Base-by-base conservation (phyloP, 306 rosid species). In the Alnus glutinosa region DNA sequence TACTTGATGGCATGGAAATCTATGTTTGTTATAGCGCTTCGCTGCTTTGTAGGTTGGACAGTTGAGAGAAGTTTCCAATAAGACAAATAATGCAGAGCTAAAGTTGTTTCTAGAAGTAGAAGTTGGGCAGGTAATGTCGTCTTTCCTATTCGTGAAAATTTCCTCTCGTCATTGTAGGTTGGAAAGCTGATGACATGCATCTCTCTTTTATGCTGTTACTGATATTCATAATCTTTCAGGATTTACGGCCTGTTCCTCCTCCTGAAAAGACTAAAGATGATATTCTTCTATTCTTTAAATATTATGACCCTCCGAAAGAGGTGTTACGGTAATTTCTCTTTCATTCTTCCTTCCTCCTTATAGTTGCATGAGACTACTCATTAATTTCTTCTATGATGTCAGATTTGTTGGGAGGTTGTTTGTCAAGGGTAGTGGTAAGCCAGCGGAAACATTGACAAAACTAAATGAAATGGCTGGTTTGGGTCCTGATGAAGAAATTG, bases 391-490 rank as follows among this genome's bases (percentile, higher is more conserved):
- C 78, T 13, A 15, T 61, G 4, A 48, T 78, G 32, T 46, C 76
- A 86, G 89, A 36, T 82, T 59, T 18, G 84, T 80, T 62, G 89
- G 86, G 48, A 73, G 89, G 79, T 80, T 86, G 36, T 86, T 89
- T 64, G 92, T 89, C 46, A 89, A 86, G 83, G 85, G 82, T 50
- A 66, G 71, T 47, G 83, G 86, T 63, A 89, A 84, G 72, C 87
- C 90, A 51, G 55, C 64, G 8, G 88, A 89, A 61, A 86, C 82
- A 46, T 68, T 89, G 82, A 15, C 79, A 32, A 84, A 75, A 76
- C 47, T 89, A 62, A 86, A 89, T 82, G 84, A 89, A 82, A 59
- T 89, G 88, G 89, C 85, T 71, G 92, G 92, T 59, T 86, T 80
- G 48, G 50, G 75, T 54, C 80, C 85, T 62, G 92, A 89, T 55